Conservation (phyloP, 805 yeast genomes). For the Candida mattraensis region DNA sequence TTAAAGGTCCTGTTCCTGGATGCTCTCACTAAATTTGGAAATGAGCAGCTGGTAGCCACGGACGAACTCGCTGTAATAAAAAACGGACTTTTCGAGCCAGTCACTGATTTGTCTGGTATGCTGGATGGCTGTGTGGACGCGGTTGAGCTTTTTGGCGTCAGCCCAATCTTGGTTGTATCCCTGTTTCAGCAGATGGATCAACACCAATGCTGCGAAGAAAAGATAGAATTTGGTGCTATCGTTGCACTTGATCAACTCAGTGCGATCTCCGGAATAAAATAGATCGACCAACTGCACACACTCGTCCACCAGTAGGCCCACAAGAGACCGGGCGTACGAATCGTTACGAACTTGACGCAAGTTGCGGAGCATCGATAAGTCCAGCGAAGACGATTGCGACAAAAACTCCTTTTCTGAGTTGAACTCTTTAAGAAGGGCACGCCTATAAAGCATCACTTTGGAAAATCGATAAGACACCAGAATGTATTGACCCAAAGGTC, state of each 20-base stretch:
- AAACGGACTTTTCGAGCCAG: conserved; percentile 4
- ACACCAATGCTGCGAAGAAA: conserved; percentile 12
- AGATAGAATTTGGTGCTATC: conserved; percentile 15
- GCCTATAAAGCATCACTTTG: conserved; percentile 25
- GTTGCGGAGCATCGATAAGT: too few relatives aligned
- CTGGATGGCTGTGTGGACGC: conserved; percentile 3
- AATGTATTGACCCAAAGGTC: conserved; percentile 19
- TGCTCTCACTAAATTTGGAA: conserved; percentile 4
- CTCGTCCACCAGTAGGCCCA: conserved; percentile 6
- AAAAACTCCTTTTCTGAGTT: conserved; percentile 7
- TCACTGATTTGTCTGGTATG: conserved; percentile 8
- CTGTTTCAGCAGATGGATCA: conserved; percentile 9
- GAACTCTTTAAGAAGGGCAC: conserved; percentile 19
- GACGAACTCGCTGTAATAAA: conserved; percentile 11
- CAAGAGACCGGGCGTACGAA: conserved; percentile 1
- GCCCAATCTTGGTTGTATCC: conserved; percentile 12
- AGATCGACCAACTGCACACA: conserved; percentile 10
- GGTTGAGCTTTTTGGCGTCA: conserved; percentile 1
- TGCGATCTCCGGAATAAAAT: conserved; percentile 1
- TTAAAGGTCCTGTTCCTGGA: conserved; percentile 9
- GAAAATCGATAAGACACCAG: conserved; percentile 21
- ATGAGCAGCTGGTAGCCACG: conserved; percentile 9
- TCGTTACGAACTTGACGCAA: too few relatives aligned
- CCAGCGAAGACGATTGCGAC: conserved; percentile 4
- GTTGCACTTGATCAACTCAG: conserved; percentile 8